Evolutionary conservation across 495 filamentous ascomycete genomes (phyloP).

Genomic region (Hypoxylon subgilvum): DNA sequence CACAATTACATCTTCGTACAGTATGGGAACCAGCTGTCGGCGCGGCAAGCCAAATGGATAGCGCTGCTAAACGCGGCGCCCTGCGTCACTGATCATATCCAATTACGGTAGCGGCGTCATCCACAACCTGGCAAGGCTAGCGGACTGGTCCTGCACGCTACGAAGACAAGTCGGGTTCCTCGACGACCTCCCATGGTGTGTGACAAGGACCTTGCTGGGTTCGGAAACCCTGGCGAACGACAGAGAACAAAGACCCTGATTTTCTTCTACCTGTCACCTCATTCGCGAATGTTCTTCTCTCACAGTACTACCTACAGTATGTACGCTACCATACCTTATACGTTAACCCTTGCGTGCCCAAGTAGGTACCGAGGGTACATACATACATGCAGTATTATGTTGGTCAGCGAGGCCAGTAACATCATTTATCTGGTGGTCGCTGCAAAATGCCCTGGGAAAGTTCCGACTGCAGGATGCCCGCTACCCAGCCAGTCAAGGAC

Average conservation of each 20-base stretch:
- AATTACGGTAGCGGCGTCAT: slow-evolving; percentile 23
- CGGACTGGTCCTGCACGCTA: slow-evolving; percentile 15
- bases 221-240: no score
- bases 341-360: no score
- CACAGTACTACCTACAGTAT: neutral
- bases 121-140: slow-evolving; percentile 34
- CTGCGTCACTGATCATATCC: slow-evolving; percentile 28
- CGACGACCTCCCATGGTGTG: slow-evolving; percentile 12
- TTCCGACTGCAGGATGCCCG: slow-evolving; percentile 5
- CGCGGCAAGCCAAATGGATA: slow-evolving; percentile 19
- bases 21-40: slow-evolving; percentile 15
- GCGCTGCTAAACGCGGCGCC: slow-evolving; percentile 28
- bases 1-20: slow-evolving; percentile 33
- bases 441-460: slow-evolving; percentile 17
- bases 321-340: no score
- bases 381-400: no score
- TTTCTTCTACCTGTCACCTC: slow-evolving; percentile 20
- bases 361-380: no score
- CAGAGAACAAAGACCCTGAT: slow-evolving; percentile 22
- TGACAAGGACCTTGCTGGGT: slow-evolving; percentile 20
- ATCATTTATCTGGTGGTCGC: no score
- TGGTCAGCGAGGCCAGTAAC: no score
- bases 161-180: slow-evolving; percentile 35
- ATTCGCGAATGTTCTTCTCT: slow-evolving; percentile 16
- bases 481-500: slow-evolving; percentile 1